Percentiles rank a stretch among this genome's conserved stretches.
These are phyloP conservation scores for Telopea speciosissima DNA, from an alignment of 177 flowering plant genomes.

Conservation along the genomic window DNA sequence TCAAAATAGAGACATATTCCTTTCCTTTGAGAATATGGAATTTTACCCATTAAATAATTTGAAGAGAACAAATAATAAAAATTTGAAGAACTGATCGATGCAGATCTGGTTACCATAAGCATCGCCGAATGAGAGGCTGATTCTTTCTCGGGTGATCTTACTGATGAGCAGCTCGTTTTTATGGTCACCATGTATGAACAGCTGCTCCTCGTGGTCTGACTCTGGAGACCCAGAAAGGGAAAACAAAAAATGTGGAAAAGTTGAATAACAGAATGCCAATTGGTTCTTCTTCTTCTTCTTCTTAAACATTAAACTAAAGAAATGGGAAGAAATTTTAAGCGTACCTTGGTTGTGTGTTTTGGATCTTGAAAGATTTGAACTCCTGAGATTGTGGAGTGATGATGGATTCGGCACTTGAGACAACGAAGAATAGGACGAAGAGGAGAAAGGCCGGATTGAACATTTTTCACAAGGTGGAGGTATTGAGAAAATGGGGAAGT, in stretches of 20 bases:
- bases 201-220: conserved; percentile 20
- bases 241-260: not conserved
- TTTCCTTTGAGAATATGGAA: too few relatives aligned
- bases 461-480: conserved; percentile 7
- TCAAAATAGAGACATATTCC: not conserved
- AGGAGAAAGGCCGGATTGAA: conserved; percentile 3
- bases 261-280: not conserved
- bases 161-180: conserved; percentile 70
- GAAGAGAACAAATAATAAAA: not conserved
- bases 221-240: not conserved
- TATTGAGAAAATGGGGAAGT: not conserved
- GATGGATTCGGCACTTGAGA: conserved; percentile 12
- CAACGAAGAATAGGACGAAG: conserved; percentile 11
- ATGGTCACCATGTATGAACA: conserved; percentile 57
- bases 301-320: not conserved
- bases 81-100: not conserved
- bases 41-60: too few relatives aligned
- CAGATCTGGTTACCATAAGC: conserved; percentile 65
- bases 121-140: conserved; percentile 70
- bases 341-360: not conserved
- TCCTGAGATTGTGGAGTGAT: conserved; percentile 23
- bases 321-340: too few relatives aligned
- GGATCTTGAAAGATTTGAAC: conserved; percentile 30
- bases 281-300: not conserved
- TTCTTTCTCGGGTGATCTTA: conserved; percentile 52